phyloP scores from a whole-genome alignment of 129 eudicot genomes.

The Daucus carota region DH1_v3.0 NC_030387.2:35039001-35039500 shows the following conservation, averaged over 20 bases:
- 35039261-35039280: too few relatives aligned
- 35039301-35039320: neutral
- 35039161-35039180: slow-evolving; percentile 27
- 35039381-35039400: neutral
- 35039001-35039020: neutral
- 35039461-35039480: neutral
- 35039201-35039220: neutral
- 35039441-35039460: neutral
- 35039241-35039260: neutral
- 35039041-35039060: neutral
- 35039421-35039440: neutral
- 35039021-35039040: neutral
- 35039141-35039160: neutral
- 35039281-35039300: too few relatives aligned
- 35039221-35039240: neutral
- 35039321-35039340: neutral
- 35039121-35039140: too few relatives aligned
- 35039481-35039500: neutral
- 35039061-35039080: neutral
- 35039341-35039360: neutral
- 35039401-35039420: neutral
- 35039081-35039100: neutral
- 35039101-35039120: neutral
- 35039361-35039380: neutral
- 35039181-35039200: neutral